Conservation (phyloP, 306 rosid genomes). For the Sindora glabra region DNA sequence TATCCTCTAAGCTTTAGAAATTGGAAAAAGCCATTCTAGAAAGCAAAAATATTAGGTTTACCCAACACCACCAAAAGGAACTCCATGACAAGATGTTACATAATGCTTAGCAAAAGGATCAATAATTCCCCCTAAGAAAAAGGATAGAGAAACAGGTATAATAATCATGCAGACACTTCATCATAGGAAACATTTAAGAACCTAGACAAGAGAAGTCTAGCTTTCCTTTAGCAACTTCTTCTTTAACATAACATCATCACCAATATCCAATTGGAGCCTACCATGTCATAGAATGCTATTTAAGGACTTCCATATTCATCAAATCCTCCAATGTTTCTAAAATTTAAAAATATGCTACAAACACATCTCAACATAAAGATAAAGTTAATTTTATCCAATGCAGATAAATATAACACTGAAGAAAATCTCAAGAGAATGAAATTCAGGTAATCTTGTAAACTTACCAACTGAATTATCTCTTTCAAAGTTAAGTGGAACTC, state of each 20-base stretch:
- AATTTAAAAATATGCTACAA: neutral
- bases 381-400: neutral
- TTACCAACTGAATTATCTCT: conserved; percentile 69
- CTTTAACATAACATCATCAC: conserved; percentile 49
- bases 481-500: conserved; percentile 39
- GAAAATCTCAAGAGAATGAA: neutral
- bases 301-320: neutral
- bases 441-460: conserved; percentile 10
- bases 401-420: conserved; percentile 11
- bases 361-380: neutral
- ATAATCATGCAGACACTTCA: conserved; percentile 9
- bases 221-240: conserved; percentile 65
- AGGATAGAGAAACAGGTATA: conserved; percentile 9
- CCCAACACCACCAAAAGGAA: conserved; percentile 96
- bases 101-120: conserved; percentile 62
- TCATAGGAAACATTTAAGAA: conserved; percentile 13
- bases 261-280: conserved; percentile 83
- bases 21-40: neutral
- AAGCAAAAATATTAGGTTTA: conserved; percentile 22
- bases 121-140: conserved; percentile 37
- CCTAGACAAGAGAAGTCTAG: conserved; percentile 32
- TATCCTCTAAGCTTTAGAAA: conserved; percentile 1
- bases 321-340: neutral
- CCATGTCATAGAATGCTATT: conserved; percentile 16
- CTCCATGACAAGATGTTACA: conserved; percentile 58